Evolutionary conservation across 2,329 filamentous ascomycete genomes (phyloP), one percentile per base, ranked within the genome.

Genomic region (Exserohilum turcica): DNA sequence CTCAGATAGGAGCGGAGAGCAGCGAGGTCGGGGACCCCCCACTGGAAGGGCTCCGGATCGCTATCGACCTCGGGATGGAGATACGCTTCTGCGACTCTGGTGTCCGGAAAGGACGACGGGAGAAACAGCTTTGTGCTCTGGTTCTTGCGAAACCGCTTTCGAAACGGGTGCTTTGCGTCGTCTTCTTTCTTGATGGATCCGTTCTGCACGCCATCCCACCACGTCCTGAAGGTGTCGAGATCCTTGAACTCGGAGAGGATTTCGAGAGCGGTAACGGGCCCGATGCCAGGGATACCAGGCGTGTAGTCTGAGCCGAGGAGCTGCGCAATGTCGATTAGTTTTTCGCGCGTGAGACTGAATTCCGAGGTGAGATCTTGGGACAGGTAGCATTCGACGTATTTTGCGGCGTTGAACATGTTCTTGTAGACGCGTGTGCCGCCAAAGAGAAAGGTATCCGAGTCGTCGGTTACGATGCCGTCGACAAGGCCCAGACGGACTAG

Each of bases 401-500:
- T 99, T 74, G 94, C 94, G 65, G 91, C 88, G 75, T 97, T 99
- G 81, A 99, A 99, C 92, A 99, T 96, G 79, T 99, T 99, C 75
- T 99, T 99, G 81, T 99, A 99, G 18, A 99, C 89, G 15, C 93
- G 84, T 0, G 92, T 99, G 32, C 94, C 95, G 15, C 94, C 95
- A 73, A 99, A 99, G 0, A 99, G 83, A 68, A 99, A 99, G 0
- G 88, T 95, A 78, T 99, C 94, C 2, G 90, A 95, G 72, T 99
- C 94, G 67, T 99, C 94, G 0, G 95, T 99, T 27, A 99, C 92
- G 57, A 99, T 96, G 10, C 95, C 94, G 71, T 99, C 95, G 7
- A 99, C 95, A 0, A 97, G 84, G 0, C 91, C 91, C 0, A 97
- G 80, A 0, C 78, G 78, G 0, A 99, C 92, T 3, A 99, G 84